A percentile compares a stretch with the other conserved stretches of the same genome.
Conservation (phyloP, 2,329 filamentous ascomycete species). For the Dactylellina parvicollis region DNA sequence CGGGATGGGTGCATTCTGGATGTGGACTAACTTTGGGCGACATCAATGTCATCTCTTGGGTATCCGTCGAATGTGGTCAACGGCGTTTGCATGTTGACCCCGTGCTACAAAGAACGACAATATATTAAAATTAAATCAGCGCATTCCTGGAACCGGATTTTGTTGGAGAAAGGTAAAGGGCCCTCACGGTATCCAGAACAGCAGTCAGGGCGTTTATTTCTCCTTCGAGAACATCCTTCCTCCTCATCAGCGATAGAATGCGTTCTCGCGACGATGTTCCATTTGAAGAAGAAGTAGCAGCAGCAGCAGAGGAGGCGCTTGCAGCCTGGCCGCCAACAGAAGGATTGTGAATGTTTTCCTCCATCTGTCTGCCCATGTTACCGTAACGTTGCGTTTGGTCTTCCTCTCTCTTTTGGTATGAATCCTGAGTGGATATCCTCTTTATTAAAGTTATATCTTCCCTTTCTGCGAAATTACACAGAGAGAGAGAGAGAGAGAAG, state of each 20-base stretch:
- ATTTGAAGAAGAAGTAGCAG: no score
- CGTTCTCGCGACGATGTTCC: constrained; percentile 52
- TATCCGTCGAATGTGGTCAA: constrained; percentile 90
- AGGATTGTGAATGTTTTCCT: constrained; percentile 51
- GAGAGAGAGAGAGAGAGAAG: constrained; percentile 5
- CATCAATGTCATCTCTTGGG: constrained; percentile 90
- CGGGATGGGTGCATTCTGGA: not conserved
- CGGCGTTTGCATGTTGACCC: constrained; percentile 88
- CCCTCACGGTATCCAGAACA: constrained; percentile 83
- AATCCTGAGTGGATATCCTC: constrained; percentile 34
- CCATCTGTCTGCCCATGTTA: constrained; percentile 51
- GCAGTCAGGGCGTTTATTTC: constrained; percentile 85
- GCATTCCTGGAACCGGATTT: not conserved
- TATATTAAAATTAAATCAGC: constrained; percentile 44
- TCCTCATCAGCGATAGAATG: constrained; percentile 60
- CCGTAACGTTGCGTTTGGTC: constrained; percentile 10
- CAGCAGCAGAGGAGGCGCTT: constrained; percentile 39
- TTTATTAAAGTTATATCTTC: constrained; percentile 42
- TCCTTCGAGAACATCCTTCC: constrained; percentile 84
- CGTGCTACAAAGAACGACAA: constrained; percentile 71
- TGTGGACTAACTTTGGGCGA: constrained; percentile 79
- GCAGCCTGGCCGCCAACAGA: constrained; percentile 50
- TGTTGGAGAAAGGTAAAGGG: constrained; percentile 22
- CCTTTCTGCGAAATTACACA: no score
- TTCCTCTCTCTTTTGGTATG: constrained; percentile 12